phyloP scores from a whole-genome alignment of 441 rosid genomes.

The Dalechampia spathulata region DNA sequence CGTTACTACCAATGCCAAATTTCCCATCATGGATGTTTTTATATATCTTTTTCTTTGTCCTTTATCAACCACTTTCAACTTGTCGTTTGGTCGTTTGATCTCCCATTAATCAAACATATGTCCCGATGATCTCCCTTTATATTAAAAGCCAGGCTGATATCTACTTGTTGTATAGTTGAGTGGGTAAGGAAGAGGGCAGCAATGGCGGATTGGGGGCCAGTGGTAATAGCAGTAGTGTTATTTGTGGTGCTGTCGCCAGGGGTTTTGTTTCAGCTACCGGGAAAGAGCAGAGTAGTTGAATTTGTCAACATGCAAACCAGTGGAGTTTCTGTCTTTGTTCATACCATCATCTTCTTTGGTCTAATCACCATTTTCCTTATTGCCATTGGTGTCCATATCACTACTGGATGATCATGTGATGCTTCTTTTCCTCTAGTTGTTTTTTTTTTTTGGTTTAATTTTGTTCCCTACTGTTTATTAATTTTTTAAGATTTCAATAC shows the following conservation, averaged over 20 bases:
- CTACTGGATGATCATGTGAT: conserved; percentile 34
- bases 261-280: conserved; percentile 59
- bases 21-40: too few species aligned
- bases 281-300: conserved; percentile 47
- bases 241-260: conserved; percentile 59
- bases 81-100: conserved; percentile 2
- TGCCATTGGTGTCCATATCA: conserved; percentile 52
- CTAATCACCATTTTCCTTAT: conserved; percentile 56
- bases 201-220: conserved; percentile 60
- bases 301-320: conserved; percentile 56
- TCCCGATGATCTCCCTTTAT: not conserved
- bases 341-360: conserved; percentile 58
- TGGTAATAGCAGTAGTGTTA: conserved; percentile 42
- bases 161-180: too few species aligned
- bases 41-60: too few species aligned
- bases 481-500: too few species aligned
- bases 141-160: not conserved
- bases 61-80: not conserved
- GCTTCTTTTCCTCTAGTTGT: too few species aligned
- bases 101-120: not conserved
- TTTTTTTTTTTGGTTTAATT: too few species aligned
- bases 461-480: too few species aligned
- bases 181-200: not conserved
- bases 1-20: conserved; percentile 16
- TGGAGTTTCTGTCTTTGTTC: conserved; percentile 45